Evolutionary conservation across 2,329 filamentous ascomycete species (phyloP), one percentile per base, ranked within the genome.

Genomic region (Fusarium sp.): DNA sequence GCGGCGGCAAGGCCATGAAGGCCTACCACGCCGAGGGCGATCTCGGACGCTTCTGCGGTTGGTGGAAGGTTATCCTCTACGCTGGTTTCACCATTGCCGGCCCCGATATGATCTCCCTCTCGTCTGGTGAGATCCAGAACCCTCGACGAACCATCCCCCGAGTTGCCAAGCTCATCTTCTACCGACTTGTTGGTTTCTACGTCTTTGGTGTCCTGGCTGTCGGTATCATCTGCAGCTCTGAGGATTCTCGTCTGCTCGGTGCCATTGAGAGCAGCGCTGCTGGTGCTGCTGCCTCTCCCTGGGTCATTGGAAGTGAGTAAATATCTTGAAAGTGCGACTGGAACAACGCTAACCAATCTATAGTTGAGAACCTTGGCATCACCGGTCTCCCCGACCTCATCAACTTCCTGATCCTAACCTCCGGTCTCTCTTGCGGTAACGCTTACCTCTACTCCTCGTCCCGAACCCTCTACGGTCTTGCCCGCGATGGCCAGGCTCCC

Each of bases 101-200:
- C 7, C 91, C 91, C 0, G 92, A 93, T 76, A 92, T 92, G 81
- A 90, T 93, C 71, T 84, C 86, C 31, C 87, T 90, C 58, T 83
- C 85, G 2, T 82, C 84, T 2, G 86, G 85, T 52, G 92, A 94
- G 81, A 88, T 91, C 20, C 87, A 91, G 76, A 92, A 93, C 78
- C 92, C 92, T 3, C 88, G 92, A 48, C 82, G 83, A 27, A 88
- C 90, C 33, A 90, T 95, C 82, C 92, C 92, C 1, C 88, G 88
- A 67, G 92, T 93, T 1, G 94, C 89, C 83, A 94, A 93, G 73
- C 90, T 91, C 54, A 91, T 94, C 37, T 94, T 94, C 82, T 94
- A 92, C 81, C 91, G 93, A 58, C 85, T 95, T 35, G 92, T 91
- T 0, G 83, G 88, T 2, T 94, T 95, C 83, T 94, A 94, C 82